Evolutionary conservation across 805 yeast species (phyloP), one percentile per base, ranked within the genome.

Genomic region (Zygosaccharomyces rouxii): DNA sequence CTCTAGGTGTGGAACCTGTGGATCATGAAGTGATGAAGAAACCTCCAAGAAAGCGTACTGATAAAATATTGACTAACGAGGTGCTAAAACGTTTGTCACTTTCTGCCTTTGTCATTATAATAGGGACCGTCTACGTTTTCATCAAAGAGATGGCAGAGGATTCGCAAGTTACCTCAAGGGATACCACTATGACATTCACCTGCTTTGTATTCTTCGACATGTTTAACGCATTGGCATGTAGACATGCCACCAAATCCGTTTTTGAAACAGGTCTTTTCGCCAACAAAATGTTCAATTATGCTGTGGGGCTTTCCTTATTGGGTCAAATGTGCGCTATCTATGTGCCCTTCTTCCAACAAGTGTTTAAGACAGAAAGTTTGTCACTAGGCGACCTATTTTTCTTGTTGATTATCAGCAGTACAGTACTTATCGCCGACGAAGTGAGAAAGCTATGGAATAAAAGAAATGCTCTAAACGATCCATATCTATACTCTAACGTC

Each of bases 131-230:
- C 68, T 86, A 83, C 62, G 86, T 94, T 16, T 94, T 89, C 66
- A 72, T 87, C 38, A 78, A 80, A 53, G 97, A 92, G 68, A 89
- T 92, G 95, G 77, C 80, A 19, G 73, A 70, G 52, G 95, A 88
- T 58, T 78, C 81, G 25, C 78, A 77, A 52, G 83, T 92, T 48
- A 89, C 97, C 2, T 84, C 92, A 11, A 84, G 99, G 70, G 99
- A 94, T 66, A 94, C 99, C 18, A 94, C 99, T 1, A 94, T 94
- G 99, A 92, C 99, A 0, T 94, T 94, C 64, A 94, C 98, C 0
- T 88, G 98, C 65, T 94, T 94, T 70, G 99, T 94, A 9, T 74
- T 92, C 48, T 94, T 83, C 62, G 99, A 94, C 68, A 86, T 94
- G 95, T 94, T 94, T 73, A 94, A 90, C 68, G 99, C 99, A 0